These are phyloP conservation scores for Penicillium parvum DNA, from an alignment of 495 filamentous ascomycete species.

Conservation along the genomic window DNA sequence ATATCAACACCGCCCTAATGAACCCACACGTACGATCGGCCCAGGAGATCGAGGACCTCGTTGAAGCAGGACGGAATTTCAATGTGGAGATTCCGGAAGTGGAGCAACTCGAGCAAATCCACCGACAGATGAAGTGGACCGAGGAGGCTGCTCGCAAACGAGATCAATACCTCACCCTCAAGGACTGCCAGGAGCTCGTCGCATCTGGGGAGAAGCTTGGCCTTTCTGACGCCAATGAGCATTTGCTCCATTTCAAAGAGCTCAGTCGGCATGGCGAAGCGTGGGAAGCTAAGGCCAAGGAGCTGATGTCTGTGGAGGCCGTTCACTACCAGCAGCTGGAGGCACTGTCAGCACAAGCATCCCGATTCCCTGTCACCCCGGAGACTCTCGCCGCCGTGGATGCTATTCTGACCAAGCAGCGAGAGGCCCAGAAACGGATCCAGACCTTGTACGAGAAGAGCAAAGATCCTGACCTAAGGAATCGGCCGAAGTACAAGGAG, in stretches of 20 bases:
- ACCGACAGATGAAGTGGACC: slow-evolving; percentile 86
- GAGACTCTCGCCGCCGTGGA: slow-evolving; percentile 82
- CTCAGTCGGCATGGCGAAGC: slow-evolving; percentile 70
- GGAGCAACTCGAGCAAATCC: slow-evolving; percentile 71
- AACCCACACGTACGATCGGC: slow-evolving; percentile 56
- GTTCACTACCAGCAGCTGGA: slow-evolving; percentile 94
- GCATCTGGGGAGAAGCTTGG: slow-evolving; percentile 68
- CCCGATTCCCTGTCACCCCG: slow-evolving; percentile 71
- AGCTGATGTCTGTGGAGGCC: slow-evolving; percentile 82
- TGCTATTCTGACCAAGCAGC: slow-evolving; percentile 90
- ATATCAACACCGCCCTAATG: slow-evolving; percentile 64
- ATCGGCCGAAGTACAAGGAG: slow-evolving; percentile 86
- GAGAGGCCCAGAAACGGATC: slow-evolving; percentile 88
- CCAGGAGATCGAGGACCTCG: slow-evolving; percentile 78
- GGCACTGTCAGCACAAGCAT: slow-evolving; percentile 75
- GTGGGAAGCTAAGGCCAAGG: slow-evolving; percentile 93
- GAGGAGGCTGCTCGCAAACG: slow-evolving; percentile 66
- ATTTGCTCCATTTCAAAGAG: slow-evolving; percentile 68
- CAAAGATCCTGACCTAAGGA: slow-evolving; percentile 64
- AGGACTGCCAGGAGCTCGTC: slow-evolving; percentile 75
- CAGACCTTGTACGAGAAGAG: slow-evolving; percentile 72
- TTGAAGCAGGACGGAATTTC: slow-evolving; percentile 81
- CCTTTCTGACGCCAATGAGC: slow-evolving; percentile 72
- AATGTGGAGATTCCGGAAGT: slow-evolving; percentile 95
- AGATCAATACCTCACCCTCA: slow-evolving; percentile 58